Base-by-base conservation (phyloP, 1,284 basidiomycete species). In the Ceratorhiza oryzae-sativae region DNA sequence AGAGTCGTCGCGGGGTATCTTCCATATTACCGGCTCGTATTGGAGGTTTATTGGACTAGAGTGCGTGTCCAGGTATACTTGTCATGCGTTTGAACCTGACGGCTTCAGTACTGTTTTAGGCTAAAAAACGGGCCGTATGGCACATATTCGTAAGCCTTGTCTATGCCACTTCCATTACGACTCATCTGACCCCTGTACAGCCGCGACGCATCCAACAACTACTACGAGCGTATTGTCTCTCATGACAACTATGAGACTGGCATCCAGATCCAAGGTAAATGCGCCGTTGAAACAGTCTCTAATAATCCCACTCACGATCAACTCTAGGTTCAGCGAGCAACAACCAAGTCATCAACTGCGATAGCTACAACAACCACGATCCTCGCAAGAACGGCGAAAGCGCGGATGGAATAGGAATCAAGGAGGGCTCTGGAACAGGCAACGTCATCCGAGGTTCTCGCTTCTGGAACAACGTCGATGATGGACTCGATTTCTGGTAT, bases 381-480 rank as follows among this genome's bases (percentile, higher is more conserved):
- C 73, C 73, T 8, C 73, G 73, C 25, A 74, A 74, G 67, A 74
- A 74, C 34, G 73, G 73, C 56, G 73, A 74, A 56, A 73, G 71
- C 42, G 73, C 73, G 23, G 73, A 74, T 23, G 73, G 73, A 6
- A 53, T 74, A 13, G 73, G 71, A 3, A 73, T 74, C 51, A 74
- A 74, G 41, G 73, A 74, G 45, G 73, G 73, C 41, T 72, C 61
- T 41, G 73, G 73, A 56, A 59, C 60, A n/a, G 73, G 73, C 5
- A 74, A 74, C 62, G 60, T 74, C 12, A 60, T 74, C 41, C 71
- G 73, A 8, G 73, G 73, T 23, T 72, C 65, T 41, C 71, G 73
- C n/a, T 65, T 74, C 46, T 74, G 73, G 73, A 68, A 74, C 15
- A 74, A 74, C 42, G 67, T 61, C 39, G 73, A 74, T 18, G 73